Conservation (phyloP, 768 basidiomycete genomes). For the Amanita muscaria region DNA sequence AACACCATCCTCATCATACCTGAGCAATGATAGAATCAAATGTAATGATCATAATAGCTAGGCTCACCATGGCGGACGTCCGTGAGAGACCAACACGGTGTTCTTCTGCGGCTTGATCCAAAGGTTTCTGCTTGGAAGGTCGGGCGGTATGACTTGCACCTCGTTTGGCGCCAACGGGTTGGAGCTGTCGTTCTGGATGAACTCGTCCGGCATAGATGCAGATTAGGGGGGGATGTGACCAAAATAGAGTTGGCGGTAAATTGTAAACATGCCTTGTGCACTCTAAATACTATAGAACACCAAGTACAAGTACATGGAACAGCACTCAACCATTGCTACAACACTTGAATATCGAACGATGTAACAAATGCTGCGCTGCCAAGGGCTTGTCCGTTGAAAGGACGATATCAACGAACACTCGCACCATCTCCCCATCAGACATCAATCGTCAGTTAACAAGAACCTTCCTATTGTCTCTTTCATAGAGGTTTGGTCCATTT, state of each 20-base stretch:
- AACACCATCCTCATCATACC: conserved; percentile 74
- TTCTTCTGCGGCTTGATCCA: conserved; percentile 53
- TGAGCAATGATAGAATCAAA: conserved; percentile 17
- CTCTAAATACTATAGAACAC: too few relatives aligned
- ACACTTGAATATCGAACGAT: too few relatives aligned
- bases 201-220: conserved; percentile 17
- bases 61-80: conserved; percentile 74
- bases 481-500: conserved; percentile 24
- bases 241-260: neutral
- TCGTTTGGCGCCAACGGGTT: conserved; percentile 7
- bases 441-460: conserved; percentile 24
- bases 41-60: conserved; percentile 7
- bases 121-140: conserved; percentile 13
- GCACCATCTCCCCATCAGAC: neutral
- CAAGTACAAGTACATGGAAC: too few relatives aligned
- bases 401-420: too few relatives aligned
- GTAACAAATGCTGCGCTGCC: too few relatives aligned
- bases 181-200: conserved; percentile 7
- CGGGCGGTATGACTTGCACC: conserved; percentile 7
- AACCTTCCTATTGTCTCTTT: conserved; percentile 31
- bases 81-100: conserved; percentile 73
- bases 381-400: too few relatives aligned
- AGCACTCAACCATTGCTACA: too few relatives aligned
- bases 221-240: neutral
- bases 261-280: neutral